A percentile compares a stretch with the other conserved stretches of the same genome.
Evolutionary conservation across 179 eudicot species (phyloP).

Genomic region (Spinacia oleracea): DNA sequence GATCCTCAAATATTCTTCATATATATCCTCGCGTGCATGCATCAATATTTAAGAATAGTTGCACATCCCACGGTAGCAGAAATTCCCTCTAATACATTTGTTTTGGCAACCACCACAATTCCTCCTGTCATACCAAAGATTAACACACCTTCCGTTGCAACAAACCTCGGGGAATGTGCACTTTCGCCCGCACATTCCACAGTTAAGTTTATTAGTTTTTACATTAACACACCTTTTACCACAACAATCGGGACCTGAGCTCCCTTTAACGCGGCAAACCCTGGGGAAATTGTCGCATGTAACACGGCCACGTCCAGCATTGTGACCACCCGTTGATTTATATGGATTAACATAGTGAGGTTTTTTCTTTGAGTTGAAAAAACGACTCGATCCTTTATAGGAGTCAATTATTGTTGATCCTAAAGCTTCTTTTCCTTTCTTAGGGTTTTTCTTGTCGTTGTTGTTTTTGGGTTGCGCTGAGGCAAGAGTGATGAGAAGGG

Average conservation of each 20-base stretch:
- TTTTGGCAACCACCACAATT: conserved; percentile 49
- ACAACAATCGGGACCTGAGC: conserved; percentile 57
- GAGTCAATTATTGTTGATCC: background rate
- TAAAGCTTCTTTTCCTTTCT: background rate
- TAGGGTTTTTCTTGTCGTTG: background rate
- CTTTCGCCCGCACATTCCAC: conserved; percentile 51
- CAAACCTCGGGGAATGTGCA: conserved; percentile 44
- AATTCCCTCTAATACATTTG: conserved; percentile 39
- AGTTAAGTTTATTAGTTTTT: conserved; percentile 41
- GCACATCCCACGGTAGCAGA: conserved; percentile 51
- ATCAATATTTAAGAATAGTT: conserved; percentile 40
- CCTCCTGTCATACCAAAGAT: conserved; percentile 33
- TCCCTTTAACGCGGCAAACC: conserved; percentile 45
- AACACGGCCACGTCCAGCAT: conserved; percentile 19
- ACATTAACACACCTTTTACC: conserved; percentile 56
- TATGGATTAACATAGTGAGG: conserved; percentile 7
- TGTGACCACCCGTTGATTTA: background rate
- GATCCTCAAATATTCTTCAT: background rate
- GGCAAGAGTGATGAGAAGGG: conserved; percentile 9
- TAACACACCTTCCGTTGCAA: conserved; percentile 48
- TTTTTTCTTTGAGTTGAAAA: conserved; percentile 19
- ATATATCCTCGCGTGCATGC: background rate
- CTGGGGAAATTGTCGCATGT: conserved; percentile 59
- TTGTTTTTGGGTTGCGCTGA: conserved; percentile 12
- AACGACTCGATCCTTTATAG: conserved; percentile 26